phyloP scores from a whole-genome alignment of 345 rosid species.

The Brassica carinata region DNA sequence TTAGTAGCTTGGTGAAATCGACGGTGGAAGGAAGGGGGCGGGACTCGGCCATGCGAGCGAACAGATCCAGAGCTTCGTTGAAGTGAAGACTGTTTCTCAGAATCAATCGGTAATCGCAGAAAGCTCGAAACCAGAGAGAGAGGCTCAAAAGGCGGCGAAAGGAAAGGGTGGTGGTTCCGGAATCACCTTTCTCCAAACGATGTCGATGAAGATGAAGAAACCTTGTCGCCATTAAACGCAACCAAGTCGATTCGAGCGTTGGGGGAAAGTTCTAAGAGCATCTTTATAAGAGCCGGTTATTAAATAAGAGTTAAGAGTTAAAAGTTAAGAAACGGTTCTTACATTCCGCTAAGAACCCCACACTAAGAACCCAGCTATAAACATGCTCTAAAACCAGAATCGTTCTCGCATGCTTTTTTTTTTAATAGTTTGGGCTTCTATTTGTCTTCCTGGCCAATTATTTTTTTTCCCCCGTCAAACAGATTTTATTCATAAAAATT shows the following conservation, averaged over 20 bases:
- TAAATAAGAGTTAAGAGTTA: too few relatives aligned
- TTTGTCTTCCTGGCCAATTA: too few relatives aligned
- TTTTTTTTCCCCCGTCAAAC: too few relatives aligned
- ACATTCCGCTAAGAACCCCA: too few relatives aligned
- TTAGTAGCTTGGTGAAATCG: conserved; percentile 30
- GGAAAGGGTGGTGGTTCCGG: background rate
- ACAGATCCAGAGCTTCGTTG: conserved; percentile 29
- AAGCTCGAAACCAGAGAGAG: conserved; percentile 34
- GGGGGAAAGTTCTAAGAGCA: too few relatives aligned
- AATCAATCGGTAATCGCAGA: conserved; percentile 23
- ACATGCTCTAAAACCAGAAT: too few relatives aligned
- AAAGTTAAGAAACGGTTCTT: too few relatives aligned
- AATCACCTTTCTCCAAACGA: conserved; percentile 14
- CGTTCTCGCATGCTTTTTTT: too few relatives aligned
- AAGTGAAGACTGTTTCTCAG: conserved; percentile 15
- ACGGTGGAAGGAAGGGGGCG: conserved; percentile 22
- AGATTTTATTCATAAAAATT: too few relatives aligned
- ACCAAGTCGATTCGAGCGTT: background rate
- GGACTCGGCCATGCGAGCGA: conserved; percentile 31
- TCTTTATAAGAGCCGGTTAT: too few relatives aligned
- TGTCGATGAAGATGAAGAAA: conserved; percentile 12
- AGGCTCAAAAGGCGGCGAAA: conserved; percentile 12
- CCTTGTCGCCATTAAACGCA: conserved; percentile 18
- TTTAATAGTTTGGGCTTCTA: too few relatives aligned
- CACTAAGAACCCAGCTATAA: too few relatives aligned